Evolutionary conservation across 140 eudicot species (phyloP).

Genomic region (Stevia rebaudiana): DNA sequence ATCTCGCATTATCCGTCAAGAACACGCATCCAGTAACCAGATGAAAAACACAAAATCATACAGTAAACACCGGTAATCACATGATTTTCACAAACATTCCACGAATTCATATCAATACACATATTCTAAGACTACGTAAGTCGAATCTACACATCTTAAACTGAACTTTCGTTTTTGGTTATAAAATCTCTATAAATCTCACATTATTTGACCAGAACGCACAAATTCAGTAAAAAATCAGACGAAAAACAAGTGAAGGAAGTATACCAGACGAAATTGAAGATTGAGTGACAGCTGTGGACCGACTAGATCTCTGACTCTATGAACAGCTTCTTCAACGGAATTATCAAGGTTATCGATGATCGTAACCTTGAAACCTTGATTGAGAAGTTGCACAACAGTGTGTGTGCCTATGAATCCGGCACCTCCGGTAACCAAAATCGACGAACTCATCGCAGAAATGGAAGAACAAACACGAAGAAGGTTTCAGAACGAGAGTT

Average conservation of each 20-base stretch:
- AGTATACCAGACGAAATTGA: conserved; percentile 59
- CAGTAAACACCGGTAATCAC: neutral
- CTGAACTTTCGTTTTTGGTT: neutral
- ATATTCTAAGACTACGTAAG: neutral
- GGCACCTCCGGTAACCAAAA: conserved; percentile 95
- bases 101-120: neutral
- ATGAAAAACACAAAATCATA: conserved; percentile 9
- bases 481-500: neutral
- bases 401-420: conserved; percentile 97
- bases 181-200: neutral
- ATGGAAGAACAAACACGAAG: conserved; percentile 8
- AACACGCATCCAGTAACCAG: neutral
- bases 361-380: conserved; percentile 73
- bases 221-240: neutral
- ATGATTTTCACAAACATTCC: neutral
- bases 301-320: conserved; percentile 61
- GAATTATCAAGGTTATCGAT: conserved; percentile 89
- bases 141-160: neutral
- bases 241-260: neutral
- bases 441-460: conserved; percentile 31
- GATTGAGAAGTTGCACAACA: conserved; percentile 56
- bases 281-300: conserved; percentile 57
- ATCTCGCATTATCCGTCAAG: conserved; percentile 8
- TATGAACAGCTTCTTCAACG: conserved; percentile 60
- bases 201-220: neutral